Evolutionary conservation across 495 filamentous ascomycete genomes (phyloP), one percentile per base, ranked within the genome.

Genomic region (Aspergillus ellipticus): DNA sequence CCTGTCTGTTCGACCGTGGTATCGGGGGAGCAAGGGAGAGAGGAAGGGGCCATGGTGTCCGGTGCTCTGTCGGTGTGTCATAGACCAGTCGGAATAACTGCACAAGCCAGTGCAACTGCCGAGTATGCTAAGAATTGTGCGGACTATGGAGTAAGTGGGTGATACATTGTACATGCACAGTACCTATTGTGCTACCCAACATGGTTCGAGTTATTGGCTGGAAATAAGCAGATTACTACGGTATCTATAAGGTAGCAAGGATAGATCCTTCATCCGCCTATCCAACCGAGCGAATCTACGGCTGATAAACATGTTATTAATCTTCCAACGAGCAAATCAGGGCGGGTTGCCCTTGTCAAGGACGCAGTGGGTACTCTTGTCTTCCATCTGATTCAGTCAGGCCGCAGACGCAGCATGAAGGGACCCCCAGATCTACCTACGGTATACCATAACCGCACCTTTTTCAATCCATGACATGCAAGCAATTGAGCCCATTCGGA

Each of bases 11-110:
- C 35, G 35, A 39, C 35, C 1, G 35, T 39, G 13, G 3, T n/a
- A 39, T 39, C n/a, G 35, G 16, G 35, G 29, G 35, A 56, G 54
- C 39, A 56, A 56, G 54, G 54, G 48, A 51, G 47, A 45, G 13
- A 29, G 31, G 19, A 39, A 22, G 39, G 22, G 49, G 49, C 24
- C 49, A 51, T 51, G n/a, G 13, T 39, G 35, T 13, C 39, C 49
- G 47, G 15, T 39, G 22, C 49, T 22, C 10, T 20, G 49, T 51
- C 48, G 31, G 49, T 51, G 49, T 51, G 33, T 37, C 24, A 7
- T 28, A 28, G 24, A 28, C 24, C 24, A 28, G 24, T 28, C 35
- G 35, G 13, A 39, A 39, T 39, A 15, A 51, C 39, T 51, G 31
- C 49, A 41, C 39, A 20, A 31, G 35, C 6, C 49, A 21, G 49